Evolutionary conservation across 2,329 filamentous ascomycete species (phyloP).

Genomic region (Diplodia scrobiculata): DNA sequence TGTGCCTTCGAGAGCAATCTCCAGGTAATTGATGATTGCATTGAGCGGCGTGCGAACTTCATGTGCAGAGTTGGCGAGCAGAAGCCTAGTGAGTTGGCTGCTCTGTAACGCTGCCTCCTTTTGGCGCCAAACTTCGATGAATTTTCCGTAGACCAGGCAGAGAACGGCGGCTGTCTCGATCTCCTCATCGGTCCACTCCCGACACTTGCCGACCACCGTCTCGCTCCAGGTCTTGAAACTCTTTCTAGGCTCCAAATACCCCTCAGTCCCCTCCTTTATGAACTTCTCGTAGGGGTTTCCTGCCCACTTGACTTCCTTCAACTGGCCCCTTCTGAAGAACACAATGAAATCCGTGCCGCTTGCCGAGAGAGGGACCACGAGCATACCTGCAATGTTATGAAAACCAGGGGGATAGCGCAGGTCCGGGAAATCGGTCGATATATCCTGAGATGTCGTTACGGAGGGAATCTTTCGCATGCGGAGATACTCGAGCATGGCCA

Average conservation of each 20-base stretch:
- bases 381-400: slow-evolving; percentile 71
- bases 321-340: slow-evolving; percentile 79
- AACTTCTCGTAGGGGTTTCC: slow-evolving; percentile 83
- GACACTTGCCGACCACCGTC: slow-evolving; percentile 75
- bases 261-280: slow-evolving; percentile 69
- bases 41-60: slow-evolving; percentile 90
- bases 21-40: slow-evolving; percentile 91
- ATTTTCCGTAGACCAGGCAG: slow-evolving; percentile 83
- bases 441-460: slow-evolving; percentile 76
- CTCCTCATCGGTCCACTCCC: slow-evolving; percentile 87
- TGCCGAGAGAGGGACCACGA: slow-evolving; percentile 78
- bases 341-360: slow-evolving; percentile 83
- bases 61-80: slow-evolving; percentile 86
- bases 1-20: slow-evolving; percentile 81
- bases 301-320: slow-evolving; percentile 79
- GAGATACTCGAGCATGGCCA: slow-evolving; percentile 83
- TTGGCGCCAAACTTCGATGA: slow-evolving; percentile 90
- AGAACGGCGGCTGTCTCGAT: slow-evolving; percentile 85
- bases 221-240: slow-evolving; percentile 83
- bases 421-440: slow-evolving; percentile 76
- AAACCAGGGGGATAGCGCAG: slow-evolving; percentile 79
- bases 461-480: slow-evolving; percentile 73
- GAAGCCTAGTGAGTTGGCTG: slow-evolving; percentile 74
- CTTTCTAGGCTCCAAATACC: slow-evolving; percentile 74
- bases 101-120: slow-evolving; percentile 82